Conservation (phyloP, 202 grass and related monocot species). For the Panicum virgatum region DNA sequence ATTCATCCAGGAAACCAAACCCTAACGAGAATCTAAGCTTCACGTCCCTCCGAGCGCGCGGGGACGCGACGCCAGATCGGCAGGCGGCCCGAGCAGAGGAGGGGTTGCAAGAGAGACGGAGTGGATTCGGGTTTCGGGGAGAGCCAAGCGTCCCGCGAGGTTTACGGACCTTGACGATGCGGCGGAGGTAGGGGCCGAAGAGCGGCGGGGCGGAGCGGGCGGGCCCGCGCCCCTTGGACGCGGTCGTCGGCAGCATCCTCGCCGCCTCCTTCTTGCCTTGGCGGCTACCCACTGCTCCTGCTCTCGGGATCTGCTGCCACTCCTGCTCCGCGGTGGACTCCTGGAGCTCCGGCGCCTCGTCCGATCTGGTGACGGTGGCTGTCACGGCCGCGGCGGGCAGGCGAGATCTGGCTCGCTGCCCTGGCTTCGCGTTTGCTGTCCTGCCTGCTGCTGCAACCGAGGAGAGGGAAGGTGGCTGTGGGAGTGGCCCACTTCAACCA, state of each 20-base stretch:
- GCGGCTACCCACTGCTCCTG: background rate
- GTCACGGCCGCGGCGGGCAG: background rate
- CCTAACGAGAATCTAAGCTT: background rate
- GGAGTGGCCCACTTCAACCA: conserved; percentile 1
- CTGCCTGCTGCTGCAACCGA: background rate
- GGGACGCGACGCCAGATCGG: background rate
- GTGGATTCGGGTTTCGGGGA: background rate
- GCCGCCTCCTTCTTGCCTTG: conserved; percentile 1
- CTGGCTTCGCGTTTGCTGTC: background rate
- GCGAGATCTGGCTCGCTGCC: conserved; percentile 24
- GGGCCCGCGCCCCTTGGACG: conserved; percentile 58
- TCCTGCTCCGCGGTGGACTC: conserved; percentile 3
- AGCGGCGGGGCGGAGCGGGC: conserved; percentile 56
- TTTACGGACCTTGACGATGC: conserved; percentile 76
- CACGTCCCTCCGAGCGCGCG: background rate
- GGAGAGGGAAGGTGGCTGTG: background rate
- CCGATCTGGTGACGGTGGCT: conserved; percentile 34
- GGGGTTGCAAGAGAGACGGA: background rate
- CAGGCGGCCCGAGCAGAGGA: background rate
- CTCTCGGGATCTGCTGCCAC: conserved; percentile 37
- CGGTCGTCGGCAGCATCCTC: conserved; percentile 75
- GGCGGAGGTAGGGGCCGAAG: conserved; percentile 82
- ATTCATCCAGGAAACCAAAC: background rate
- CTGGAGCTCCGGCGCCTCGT: conserved; percentile 13
- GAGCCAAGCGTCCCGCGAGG: background rate